These are phyloP conservation scores for Periconia sp. DNA, from an alignment of 2,329 filamentous ascomycete genomes.

Conservation along the genomic window DNA sequence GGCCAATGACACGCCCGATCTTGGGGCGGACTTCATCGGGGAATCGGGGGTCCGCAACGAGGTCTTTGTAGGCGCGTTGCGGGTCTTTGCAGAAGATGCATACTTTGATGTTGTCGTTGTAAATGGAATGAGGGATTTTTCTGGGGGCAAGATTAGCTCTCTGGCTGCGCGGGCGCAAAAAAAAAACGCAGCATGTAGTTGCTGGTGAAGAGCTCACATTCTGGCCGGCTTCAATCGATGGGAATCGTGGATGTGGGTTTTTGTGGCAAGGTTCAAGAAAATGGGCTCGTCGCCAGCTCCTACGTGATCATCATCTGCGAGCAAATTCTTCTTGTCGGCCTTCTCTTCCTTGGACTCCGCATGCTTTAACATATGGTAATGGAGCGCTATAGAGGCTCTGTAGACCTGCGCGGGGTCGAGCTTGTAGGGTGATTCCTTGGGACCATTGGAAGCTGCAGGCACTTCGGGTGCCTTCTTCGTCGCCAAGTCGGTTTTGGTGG, in stretches of 20 bases:
- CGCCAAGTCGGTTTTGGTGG: conserved; percentile 19
- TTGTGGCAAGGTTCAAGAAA: conserved; percentile 65
- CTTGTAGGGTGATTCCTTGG: conserved; percentile 44
- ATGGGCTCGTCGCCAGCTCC: conserved; percentile 55
- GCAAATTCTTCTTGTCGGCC: conserved; percentile 57
- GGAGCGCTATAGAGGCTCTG: conserved; percentile 61
- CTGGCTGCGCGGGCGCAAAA: no score
- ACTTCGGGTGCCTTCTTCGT: conserved; percentile 30
- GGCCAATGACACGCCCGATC: conserved; percentile 68
- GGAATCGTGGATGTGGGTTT: conserved; percentile 71
- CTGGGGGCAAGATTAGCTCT: conserved; percentile 25
- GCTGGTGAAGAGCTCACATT: conserved; percentile 50
- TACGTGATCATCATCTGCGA: conserved; percentile 48
- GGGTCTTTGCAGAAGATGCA: conserved; percentile 84
- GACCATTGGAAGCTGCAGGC: conserved; percentile 39
- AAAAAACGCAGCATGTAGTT: not conserved
- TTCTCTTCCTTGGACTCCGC: conserved; percentile 50
- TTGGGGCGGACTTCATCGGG: conserved; percentile 51
- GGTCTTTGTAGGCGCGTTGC: conserved; percentile 87
- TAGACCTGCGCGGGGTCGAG: conserved; percentile 55
- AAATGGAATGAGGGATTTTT: conserved; percentile 72
- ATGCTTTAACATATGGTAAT: conserved; percentile 59
- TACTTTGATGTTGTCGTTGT: conserved; percentile 66
- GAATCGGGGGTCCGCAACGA: conserved; percentile 69
- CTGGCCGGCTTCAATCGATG: conserved; percentile 81